Conservation (phyloP, 208 protist genomes). For the Leishmania major region DNA sequence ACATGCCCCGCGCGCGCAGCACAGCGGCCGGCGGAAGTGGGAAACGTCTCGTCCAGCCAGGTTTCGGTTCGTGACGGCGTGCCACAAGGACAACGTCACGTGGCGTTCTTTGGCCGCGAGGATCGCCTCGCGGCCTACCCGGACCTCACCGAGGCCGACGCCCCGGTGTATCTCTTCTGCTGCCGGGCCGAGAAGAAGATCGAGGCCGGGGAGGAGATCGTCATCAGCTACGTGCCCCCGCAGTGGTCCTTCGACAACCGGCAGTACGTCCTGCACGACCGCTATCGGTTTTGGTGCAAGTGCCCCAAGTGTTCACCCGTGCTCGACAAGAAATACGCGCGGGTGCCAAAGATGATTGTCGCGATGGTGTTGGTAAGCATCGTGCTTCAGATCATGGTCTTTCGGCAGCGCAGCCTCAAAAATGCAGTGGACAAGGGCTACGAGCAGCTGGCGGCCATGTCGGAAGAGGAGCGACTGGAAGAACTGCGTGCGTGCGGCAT, state of each 20-base stretch:
- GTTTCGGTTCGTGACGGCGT: not conserved
- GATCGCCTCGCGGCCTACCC: conserved; percentile 22
- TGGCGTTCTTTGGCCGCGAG: conserved; percentile 21
- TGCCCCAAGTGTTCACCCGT: conserved; percentile 82
- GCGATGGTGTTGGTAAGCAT: conserved; percentile 55
- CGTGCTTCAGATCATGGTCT: conserved; percentile 65
- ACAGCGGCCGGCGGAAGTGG: not conserved
- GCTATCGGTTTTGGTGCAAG: conserved; percentile 90
- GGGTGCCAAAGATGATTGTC: conserved; percentile 51
- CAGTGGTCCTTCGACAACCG: conserved; percentile 87
- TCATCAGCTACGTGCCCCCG: conserved; percentile 87
- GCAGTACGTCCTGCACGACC: conserved; percentile 91
- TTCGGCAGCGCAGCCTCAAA: conserved; percentile 54
- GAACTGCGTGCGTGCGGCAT: conserved; percentile 51
- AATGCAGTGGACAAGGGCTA: conserved; percentile 43
- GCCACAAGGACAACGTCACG: conserved; percentile 20
- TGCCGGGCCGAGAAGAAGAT: conserved; percentile 82
- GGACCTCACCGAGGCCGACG: conserved; percentile 45
- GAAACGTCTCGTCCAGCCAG: not conserved
- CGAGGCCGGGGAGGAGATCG: conserved; percentile 65
- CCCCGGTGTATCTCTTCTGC: conserved; percentile 86
- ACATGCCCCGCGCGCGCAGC: not conserved
- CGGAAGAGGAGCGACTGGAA: conserved; percentile 47
- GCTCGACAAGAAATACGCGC: conserved; percentile 67
- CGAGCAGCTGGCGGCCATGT: conserved; percentile 30